Base-by-base conservation (phyloP, 257 asterid genomes). In the Oldenlandia corymbosa region DNA sequence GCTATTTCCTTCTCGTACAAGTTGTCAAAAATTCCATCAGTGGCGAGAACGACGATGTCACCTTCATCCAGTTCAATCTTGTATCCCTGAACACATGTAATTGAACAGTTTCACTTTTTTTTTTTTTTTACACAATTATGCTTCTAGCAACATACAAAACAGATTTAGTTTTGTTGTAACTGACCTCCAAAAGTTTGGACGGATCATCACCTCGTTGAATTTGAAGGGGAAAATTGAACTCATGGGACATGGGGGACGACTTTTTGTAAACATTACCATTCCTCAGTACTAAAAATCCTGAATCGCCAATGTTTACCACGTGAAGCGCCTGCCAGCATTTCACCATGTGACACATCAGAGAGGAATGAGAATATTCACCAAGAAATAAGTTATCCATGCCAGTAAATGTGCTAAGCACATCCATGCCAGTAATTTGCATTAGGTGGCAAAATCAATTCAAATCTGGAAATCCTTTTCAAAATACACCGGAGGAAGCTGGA, bases 1-100 rank as follows among this genome's bases (percentile, higher is more conserved):
- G 78, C 76, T 42, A 89, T 84, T 69, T 82, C 99, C 76, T 81
- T 82, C 51, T 82, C 86, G 36, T 87, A 89, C 62, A 92, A 76
- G 65, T 92, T 92, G 81, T 87, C 95, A 53, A 85, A 76, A 64
- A 89, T 84, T 64, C 97, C 99, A 76, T 89, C 93, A 0, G 97
- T 85, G 36, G 90, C 95, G 41, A 71, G 66, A 49, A 92, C 71
- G 64, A 87, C 69, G 68, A 83, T 60, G 62, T 92, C 97, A 13
- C 75, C 91, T 59, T 92, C 95, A 32, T 80, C 88, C 24, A 92
- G 65, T 62, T 83, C 88, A 54, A 87, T 74, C 67, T 48, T 62
- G 80, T 92, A 85, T 3, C 54, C 62, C 99, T 92, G 86, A 64
- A 73, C 47, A 66, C 31, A 37, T 51, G 31, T 13, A 56, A 43